Base-by-base conservation (phyloP, 495 filamentous ascomycete species). In the Astrothelium macrocarpum region DNA sequence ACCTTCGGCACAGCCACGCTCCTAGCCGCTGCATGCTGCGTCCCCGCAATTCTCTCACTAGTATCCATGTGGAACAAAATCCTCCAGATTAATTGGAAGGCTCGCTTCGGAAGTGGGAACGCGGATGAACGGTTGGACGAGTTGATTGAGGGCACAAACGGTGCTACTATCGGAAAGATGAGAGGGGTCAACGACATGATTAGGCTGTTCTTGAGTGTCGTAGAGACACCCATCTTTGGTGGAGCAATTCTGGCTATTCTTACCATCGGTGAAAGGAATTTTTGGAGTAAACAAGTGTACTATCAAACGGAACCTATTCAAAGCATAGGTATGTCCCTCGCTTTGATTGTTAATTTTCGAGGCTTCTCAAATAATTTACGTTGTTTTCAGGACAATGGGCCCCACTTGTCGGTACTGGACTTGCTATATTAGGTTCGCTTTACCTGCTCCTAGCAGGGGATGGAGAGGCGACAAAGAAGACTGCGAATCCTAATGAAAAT, bases 51-150 rank as follows among this genome's bases (percentile, higher is more conserved):
- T 31, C 73, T 87, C 0, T 82, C 79, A 2, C 73, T 84, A 23
- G 72, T 78, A n/a, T 81, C 77, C 0, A 87, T 77, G 72, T 83
- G 78, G 79, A 79, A 82, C 59, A 84, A 83, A 65, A 85, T 85
- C 26, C 72, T 84, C 2, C 78, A 82, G 64, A 76, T 78, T 18
- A 84, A 84, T 62, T 82, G 80, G 80, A 79, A 75, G 60, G 64
- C 72, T 16, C 71, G 68, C 5, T 76, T 74, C 49, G 74, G 75
- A 1, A 65, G 64, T 66, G 68, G 63, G n/a, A 53, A 64, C 26
- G 61, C 68, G 11, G 68, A 77, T 34, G 67, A 71, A 12, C 36
- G 59, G 7, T 63, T 60, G 23, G 72, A 80, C 26, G 65, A 78
- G 53, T 34, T 71, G 3, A 83, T 84, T 32, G 68, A 77, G 53